phyloP scores from a whole-genome alignment of 768 basidiomycete species.

The Amanita thiersii region DNA sequence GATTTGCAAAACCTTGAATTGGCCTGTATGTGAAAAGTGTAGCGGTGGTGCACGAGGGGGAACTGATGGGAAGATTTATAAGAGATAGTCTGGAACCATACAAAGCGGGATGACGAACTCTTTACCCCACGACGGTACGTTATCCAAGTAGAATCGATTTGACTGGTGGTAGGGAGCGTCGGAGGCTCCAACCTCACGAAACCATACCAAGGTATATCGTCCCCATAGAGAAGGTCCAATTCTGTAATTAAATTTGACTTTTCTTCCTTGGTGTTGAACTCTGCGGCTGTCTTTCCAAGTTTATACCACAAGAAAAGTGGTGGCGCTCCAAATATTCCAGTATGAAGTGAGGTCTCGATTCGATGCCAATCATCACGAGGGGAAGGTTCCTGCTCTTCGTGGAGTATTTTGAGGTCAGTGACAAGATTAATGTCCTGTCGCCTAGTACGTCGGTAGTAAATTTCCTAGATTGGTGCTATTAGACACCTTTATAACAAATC shows the following conservation, averaged over 20 bases:
- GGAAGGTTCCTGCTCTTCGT: slow-evolving; percentile 42
- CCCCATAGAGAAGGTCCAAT: slow-evolving; percentile 84
- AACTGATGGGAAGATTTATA: slow-evolving; percentile 25
- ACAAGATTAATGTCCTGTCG: slow-evolving; percentile 77
- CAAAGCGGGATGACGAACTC: slow-evolving; percentile 31
- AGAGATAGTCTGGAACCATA: background rate
- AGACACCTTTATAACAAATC: background rate
- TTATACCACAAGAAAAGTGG: slow-evolving; percentile 77
- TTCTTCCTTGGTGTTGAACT: slow-evolving; percentile 52
- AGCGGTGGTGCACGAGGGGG: slow-evolving; percentile 69
- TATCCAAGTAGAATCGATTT: slow-evolving; percentile 48
- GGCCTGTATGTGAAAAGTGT: slow-evolving; percentile 76
- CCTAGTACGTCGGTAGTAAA: slow-evolving; percentile 84
- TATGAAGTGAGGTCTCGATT: slow-evolving; percentile 50
- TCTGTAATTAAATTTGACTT: slow-evolving; percentile 73
- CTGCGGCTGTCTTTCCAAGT: slow-evolving; percentile 50
- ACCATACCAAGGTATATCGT: slow-evolving; percentile 78
- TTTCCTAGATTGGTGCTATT: slow-evolving; percentile 27
- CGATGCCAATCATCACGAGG: slow-evolving; percentile 53
- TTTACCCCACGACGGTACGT: slow-evolving; percentile 70
- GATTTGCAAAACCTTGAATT: slow-evolving; percentile 84
- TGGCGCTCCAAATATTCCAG: slow-evolving; percentile 49
- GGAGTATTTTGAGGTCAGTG: slow-evolving; percentile 60
- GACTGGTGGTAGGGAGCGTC: slow-evolving; percentile 36
- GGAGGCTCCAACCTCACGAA: slow-evolving; percentile 67